These are phyloP conservation scores for Naumovozyma baii DNA, from an alignment of 805 yeast genomes.

Conservation along the genomic window DNA sequence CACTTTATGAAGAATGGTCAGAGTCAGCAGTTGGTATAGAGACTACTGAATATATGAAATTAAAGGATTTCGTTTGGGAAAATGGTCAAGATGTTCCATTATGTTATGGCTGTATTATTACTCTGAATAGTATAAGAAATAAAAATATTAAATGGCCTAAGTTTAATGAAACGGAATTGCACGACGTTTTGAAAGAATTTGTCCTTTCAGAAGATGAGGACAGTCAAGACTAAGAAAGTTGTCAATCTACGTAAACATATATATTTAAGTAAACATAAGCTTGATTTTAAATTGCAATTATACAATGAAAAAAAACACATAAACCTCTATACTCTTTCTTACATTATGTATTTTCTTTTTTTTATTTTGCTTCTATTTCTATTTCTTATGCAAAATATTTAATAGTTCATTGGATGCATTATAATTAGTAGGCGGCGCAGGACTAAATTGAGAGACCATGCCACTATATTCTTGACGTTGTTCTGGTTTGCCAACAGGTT, in stretches of 20 bases:
- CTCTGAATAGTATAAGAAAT: conserved; percentile 38
- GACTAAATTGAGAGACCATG: too few species aligned
- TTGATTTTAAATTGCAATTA: too few species aligned
- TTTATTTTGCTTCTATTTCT: neutral
- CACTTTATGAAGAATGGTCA: conserved; percentile 30
- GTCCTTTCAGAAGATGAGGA: conserved; percentile 34
- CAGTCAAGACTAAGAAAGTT: too few species aligned
- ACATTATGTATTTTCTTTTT: too few species aligned
- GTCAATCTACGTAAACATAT: too few species aligned
- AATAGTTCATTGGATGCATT: conserved; percentile 20
- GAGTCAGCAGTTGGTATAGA: conserved; percentile 19
- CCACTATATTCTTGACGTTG: neutral
- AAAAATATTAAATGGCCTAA: conserved; percentile 34
- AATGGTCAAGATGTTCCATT: conserved; percentile 27
- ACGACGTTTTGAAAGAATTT: conserved; percentile 40
- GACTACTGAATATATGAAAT: conserved; percentile 9
- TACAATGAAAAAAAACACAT: too few species aligned
- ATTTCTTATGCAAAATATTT: conserved; percentile 16
- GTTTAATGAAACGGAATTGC: conserved; percentile 24
- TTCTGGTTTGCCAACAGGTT: conserved; percentile 2
- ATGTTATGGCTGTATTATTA: conserved; percentile 72
- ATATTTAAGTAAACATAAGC: too few species aligned
- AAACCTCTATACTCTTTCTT: too few species aligned
- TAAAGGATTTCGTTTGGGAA: conserved; percentile 15
- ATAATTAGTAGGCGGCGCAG: too few species aligned